Evolutionary conservation across 208 protist species (phyloP).

Genomic region (Herpetomonas muscarum): DNA sequence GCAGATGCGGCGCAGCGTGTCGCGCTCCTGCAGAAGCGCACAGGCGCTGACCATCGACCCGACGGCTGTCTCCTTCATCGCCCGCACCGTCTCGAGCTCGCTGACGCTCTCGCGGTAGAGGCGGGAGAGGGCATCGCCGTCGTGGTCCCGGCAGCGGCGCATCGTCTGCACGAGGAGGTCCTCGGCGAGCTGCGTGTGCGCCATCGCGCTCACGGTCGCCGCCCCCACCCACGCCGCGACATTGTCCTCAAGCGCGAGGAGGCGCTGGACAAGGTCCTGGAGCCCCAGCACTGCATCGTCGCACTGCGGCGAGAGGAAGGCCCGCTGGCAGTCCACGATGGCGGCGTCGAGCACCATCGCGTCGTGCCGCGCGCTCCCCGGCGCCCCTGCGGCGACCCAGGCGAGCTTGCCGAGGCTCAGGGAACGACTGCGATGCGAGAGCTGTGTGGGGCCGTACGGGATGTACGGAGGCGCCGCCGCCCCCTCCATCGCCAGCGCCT

Average conservation of each 20-base stretch:
- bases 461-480: slow-evolving; percentile 21
- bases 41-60: slow-evolving; percentile 36
- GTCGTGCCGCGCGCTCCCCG: slow-evolving; percentile 21
- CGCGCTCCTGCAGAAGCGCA: slow-evolving; percentile 22
- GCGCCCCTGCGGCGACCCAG: slow-evolving; percentile 41
- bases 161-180: slow-evolving; percentile 71
- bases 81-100: slow-evolving; percentile 49
- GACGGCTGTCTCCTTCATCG: slow-evolving; percentile 43
- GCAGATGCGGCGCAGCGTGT: slow-evolving; percentile 29
- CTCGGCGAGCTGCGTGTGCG: slow-evolving; percentile 27
- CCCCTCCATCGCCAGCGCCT: slow-evolving; percentile 53
- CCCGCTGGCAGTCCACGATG: slow-evolving; percentile 39
- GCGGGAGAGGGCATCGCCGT: slow-evolving; percentile 31
- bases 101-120: slow-evolving; percentile 46
- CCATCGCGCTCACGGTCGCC: slow-evolving; percentile 32
- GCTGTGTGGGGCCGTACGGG: slow-evolving; percentile 43
- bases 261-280: slow-evolving; percentile 51
- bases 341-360: slow-evolving; percentile 39
- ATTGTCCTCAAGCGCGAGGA: slow-evolving; percentile 34
- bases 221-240: slow-evolving; percentile 65
- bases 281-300: slow-evolving; percentile 34
- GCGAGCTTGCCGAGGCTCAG: slow-evolving; percentile 51
- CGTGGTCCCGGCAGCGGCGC: slow-evolving; percentile 45
- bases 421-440: slow-evolving; percentile 52
- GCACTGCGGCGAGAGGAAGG: slow-evolving; percentile 36